Evolutionary conservation across 2,329 filamentous ascomycete species (phyloP), one percentile per base, ranked within the genome.

Genomic region (Colletotrichum incanum): DNA sequence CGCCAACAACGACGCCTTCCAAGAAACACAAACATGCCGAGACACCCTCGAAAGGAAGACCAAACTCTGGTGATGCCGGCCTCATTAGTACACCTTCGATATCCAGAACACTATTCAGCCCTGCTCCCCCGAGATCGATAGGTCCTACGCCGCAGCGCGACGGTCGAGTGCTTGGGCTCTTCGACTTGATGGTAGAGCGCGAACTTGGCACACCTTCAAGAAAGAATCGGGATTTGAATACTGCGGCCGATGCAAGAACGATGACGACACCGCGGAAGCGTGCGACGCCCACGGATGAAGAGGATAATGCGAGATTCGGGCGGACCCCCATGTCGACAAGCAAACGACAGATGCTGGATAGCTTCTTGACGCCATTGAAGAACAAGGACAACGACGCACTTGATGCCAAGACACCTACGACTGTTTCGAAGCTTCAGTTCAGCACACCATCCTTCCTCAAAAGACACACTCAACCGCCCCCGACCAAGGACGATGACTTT

Each of bases 81-180:
- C 81, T 85, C 61, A 85, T 86, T 76, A 84, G 84, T 54, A 91
- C 90, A 1, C 90, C 91, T 1, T 87, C 87, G 1, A 83, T 87
- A 54, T 84, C 87, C 47, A 85, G 90, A 39, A 90, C 87, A 70
- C 83, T 92, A 7, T 92, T 92, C 77, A 90, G 89, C 68, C 89
- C 90, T 1, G 82, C 82, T 0, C 84, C 87, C 14, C 89, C 89
- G 2, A 90, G 89, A 6, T 88, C 87, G 0, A 88, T 96, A 73
- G 93, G 93, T 2, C 94, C 94, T 1, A 96, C 94, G 16, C 94
- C 94, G 3, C 94, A 96, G 77, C 90, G 91, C 73, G 93, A 96
- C 79, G 94, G 94, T 37, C 89, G 90, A 26, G 91, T 95, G 1
- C 85, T 96, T 2, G 93, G 94, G 5, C 83, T 96, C 23, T 96